Evolutionary conservation across 176 grass and related monocot species (phyloP), one percentile per base, ranked within the genome.

Genomic region (Phragmites australis): DNA sequence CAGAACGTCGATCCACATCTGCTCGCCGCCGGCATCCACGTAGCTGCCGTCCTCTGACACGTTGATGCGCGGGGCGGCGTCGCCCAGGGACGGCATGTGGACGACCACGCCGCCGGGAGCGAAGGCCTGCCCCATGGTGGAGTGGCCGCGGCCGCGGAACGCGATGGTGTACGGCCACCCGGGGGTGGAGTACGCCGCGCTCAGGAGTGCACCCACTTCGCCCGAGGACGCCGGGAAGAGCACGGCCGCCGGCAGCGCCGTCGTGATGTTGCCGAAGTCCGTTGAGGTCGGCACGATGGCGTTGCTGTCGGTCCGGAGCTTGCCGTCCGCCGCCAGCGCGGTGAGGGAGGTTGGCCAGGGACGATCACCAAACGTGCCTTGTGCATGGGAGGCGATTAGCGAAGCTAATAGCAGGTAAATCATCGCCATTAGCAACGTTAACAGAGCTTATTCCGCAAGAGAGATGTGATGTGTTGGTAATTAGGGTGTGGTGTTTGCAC

Each of bases 21-120:
- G 92, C 88, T 97, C 92, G 22, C 92, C 94, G 44, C 94, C 94
- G 82, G 90, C 92, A 82, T 97, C 94, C 23, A 94, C 94, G 86
- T 94, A 92, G 0, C 14, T 29, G 7, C 72, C 80, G 65, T 54
- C 79, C 8, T 17, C 13, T 0, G 92, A 94, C 13, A 97, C 92
- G 66, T 81, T 89, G 67, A 97, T 92, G 25, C 92, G 87, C 61
- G 40, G 3, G 54, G 9, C 30, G 34, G 40, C 54, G 74, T 8
- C 39, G 47, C 78, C 88, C 0, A 97, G 75, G 14, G 89, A 87
- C 14, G 30, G 34, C 94, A 97, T 97, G 78, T 89, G 27, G 23
- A 97, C 84, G 18, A 94, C 87, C 11, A 97, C 82, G 72, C 94
- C 92, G 61, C 51, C 82, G 15, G 29, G 68, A 14, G 89, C 82